These are phyloP conservation scores for Blastosporella zonata DNA, from an alignment of 1,284 basidiomycete species.

Conservation along the genomic window DNA sequence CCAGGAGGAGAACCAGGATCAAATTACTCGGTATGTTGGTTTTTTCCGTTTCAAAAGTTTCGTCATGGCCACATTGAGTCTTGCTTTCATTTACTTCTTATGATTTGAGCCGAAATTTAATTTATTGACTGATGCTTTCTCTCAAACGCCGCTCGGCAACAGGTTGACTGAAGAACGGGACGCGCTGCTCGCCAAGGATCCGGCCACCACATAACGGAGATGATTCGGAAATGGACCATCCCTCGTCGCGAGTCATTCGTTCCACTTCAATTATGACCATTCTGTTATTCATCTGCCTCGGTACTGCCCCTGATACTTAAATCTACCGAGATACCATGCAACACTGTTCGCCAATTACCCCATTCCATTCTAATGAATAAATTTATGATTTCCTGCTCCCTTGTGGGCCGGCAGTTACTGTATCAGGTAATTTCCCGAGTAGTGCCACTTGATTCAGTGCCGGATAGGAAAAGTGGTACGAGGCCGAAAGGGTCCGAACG, in stretches of 20 bases:
- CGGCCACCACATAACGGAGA: conserved; percentile 26
- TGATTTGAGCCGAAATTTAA: conserved; percentile 34
- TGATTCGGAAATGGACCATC: conserved; percentile 7
- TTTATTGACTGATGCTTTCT: conserved; percentile 34
- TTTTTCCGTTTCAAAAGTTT: conserved; percentile 59
- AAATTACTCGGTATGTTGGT: conserved; percentile 73
- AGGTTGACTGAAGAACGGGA: conserved; percentile 70
- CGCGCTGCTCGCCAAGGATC: conserved; percentile 30
- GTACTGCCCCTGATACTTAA: conserved; percentile 14
- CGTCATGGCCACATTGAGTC: conserved; percentile 48
- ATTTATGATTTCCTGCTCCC: not conserved
- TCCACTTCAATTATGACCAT: not conserved
- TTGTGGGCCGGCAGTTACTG: too few relatives aligned
- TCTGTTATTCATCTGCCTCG: conserved; percentile 14
- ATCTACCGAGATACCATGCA: conserved; percentile 16
- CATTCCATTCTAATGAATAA: conserved; percentile 12
- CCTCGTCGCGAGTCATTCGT: conserved; percentile 4
- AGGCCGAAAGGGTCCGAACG: conserved; percentile 1
- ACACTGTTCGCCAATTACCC: conserved; percentile 9
- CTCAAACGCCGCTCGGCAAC: conserved; percentile 19
- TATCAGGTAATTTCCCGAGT: too few relatives aligned
- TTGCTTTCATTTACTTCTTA: conserved; percentile 55
- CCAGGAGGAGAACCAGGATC: conserved; percentile 69
- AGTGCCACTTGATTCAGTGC: too few relatives aligned
- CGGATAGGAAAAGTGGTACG: conserved; percentile 17